Base-by-base conservation (phyloP, 108 stramenopile species). In the Pseudonitzschia delicatissima region DNA sequence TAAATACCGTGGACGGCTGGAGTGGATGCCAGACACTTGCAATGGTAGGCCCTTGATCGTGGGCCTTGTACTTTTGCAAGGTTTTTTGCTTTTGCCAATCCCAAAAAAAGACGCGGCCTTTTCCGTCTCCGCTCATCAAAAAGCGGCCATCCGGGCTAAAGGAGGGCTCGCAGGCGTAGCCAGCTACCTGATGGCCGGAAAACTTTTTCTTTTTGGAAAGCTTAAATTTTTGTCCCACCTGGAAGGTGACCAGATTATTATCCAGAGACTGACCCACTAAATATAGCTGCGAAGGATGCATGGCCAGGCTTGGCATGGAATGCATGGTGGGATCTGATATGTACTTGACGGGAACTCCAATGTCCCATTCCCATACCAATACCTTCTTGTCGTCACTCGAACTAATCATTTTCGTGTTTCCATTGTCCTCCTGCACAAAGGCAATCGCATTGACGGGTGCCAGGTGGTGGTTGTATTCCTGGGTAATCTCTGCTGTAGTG, bases 241-340 rank as follows among this genome's bases (percentile, higher is more conserved):
- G 82, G 79, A 97, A 98, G n/a, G 91, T 85, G 11, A 86, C 78
- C 55, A 99, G 97, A 37, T 82, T 74, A 83, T 99, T 99, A 82
- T 99, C 97, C 57, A 99, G 69, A 11, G 82, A 86, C 70, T 99
- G 99, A 15, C 94, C 88, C 25, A 77, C 84, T 42, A 96, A 76
- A 76, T 77, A 98, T 39, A 76, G 69, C 28, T 85, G 74, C 31
- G 81, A 77, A 0, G 99, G 98, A 58, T 96, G 96, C 77, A 93
- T 67, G 31, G 92, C 79, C 55, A 96, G 78, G 9, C 87, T 84
- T 1, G 98, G 99, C 86, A 99, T 98, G 53, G 94, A 87, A 73
- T 99, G 97, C 98, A 99, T 98, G 34, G 93, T 88, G 4, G 99
- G 98, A 78, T 98, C 98, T n/a, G 87, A 79, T 45, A 99, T 98